Conservation (phyloP, 2,329 filamentous ascomycete genomes). For the Colletotrichum phormii region DNA sequence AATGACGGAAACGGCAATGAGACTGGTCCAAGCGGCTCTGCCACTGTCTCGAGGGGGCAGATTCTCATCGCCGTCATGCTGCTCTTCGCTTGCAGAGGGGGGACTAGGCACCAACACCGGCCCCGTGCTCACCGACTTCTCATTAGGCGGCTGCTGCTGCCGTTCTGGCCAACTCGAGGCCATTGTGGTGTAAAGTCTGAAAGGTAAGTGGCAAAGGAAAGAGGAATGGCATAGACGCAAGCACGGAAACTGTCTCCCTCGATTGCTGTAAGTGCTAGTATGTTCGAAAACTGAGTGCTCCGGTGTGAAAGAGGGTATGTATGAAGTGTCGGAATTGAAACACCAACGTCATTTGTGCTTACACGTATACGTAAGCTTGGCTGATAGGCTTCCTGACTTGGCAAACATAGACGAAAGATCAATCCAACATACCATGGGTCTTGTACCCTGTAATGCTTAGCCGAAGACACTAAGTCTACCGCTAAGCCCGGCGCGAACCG, state of each 20-base stretch:
- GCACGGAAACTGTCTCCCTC: background rate
- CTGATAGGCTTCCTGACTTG: background rate
- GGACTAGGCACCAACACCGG: background rate
- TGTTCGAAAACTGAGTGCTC: background rate
- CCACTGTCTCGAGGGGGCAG: conserved; percentile 8
- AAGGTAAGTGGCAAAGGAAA: background rate
- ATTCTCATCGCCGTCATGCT: background rate
- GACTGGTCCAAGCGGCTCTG: conserved; percentile 4
- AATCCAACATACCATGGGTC: background rate
- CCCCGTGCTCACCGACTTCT: background rate
- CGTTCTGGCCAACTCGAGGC: background rate
- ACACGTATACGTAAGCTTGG: background rate
- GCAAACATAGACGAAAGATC: background rate
- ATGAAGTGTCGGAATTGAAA: background rate
- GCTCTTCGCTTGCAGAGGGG: background rate
- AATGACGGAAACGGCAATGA: conserved; percentile 10
- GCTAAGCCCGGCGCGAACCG: conserved; percentile 11
- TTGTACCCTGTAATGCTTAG: background rate
- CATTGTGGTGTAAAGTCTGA: background rate
- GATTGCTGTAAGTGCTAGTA: background rate
- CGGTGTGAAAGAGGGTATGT: background rate
- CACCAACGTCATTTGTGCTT: background rate
- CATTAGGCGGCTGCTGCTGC: background rate
- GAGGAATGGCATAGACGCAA: background rate
- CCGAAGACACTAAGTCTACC: background rate